Conservation (phyloP, 2,329 filamentous ascomycete species). For the Chalaropsis ovoidea region DNA sequence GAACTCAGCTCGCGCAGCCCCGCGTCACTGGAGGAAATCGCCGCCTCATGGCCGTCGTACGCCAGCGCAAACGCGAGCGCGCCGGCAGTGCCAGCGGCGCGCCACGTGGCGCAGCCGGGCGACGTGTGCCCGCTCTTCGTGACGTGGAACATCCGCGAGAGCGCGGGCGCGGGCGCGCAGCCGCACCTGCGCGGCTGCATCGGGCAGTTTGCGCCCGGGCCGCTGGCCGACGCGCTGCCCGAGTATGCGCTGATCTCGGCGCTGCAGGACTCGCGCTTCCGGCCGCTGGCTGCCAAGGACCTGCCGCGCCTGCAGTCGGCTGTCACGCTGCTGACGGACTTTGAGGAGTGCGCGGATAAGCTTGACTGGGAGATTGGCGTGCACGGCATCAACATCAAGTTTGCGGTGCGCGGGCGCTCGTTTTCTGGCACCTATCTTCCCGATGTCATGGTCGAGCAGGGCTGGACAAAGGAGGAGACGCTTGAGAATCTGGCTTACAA, state of each 20-base stretch:
- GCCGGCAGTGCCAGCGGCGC: conserved; percentile 26
- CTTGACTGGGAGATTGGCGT: conserved; percentile 79
- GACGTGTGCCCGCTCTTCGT: conserved; percentile 35
- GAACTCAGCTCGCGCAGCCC: conserved; percentile 60
- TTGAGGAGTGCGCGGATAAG: conserved; percentile 61
- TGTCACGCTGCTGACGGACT: conserved; percentile 76
- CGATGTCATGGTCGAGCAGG: conserved; percentile 83
- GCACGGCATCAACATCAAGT: conserved; percentile 80
- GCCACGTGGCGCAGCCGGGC: conserved; percentile 26
- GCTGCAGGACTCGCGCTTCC: conserved; percentile 53
- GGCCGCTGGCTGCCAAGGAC: conserved; percentile 44
- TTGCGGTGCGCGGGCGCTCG: conserved; percentile 60
- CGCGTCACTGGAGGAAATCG: conserved; percentile 56
- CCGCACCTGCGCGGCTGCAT: conserved; percentile 83
- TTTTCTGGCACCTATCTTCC: conserved; percentile 87
- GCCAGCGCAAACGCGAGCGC: conserved; percentile 27
- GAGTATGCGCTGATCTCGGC: conserved; percentile 76
- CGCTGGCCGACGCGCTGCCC: conserved; percentile 60
- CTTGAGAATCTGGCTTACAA: conserved; percentile 85
- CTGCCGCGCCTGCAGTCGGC: conserved; percentile 51
- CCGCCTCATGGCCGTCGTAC: conserved; percentile 51
- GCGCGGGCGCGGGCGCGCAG: conserved; percentile 39
- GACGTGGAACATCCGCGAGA: conserved; percentile 26
- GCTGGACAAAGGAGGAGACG: conserved; percentile 90
- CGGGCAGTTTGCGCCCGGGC: conserved; percentile 76